These are phyloP conservation scores for Martiniozyma asiatica DNA, from an alignment of 1,139 yeast genomes.

Conservation along the genomic window DNA sequence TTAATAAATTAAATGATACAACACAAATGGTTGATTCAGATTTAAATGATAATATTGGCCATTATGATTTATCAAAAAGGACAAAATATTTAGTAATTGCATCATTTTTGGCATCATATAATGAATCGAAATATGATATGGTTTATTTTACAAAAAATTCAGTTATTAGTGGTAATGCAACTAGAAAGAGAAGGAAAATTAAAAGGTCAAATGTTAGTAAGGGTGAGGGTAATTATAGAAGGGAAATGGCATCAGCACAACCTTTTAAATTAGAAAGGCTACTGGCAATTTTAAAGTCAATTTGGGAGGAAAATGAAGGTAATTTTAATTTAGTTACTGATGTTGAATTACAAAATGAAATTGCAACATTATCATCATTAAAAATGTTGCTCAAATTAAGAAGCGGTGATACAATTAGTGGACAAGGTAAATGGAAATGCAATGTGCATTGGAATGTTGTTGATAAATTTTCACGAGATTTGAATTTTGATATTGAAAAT, in stretches of 20 bases:
- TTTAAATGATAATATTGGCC: slow-evolving; percentile 9
- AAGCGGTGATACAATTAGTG: slow-evolving; percentile 37
- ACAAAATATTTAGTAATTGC: slow-evolving; percentile 42
- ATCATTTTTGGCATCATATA: slow-evolving; percentile 38
- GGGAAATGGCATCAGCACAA: slow-evolving; percentile 32
- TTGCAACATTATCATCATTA: slow-evolving; percentile 38
- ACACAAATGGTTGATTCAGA: slow-evolving; percentile 4
- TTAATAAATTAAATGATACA: slow-evolving; percentile 8
- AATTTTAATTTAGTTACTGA: slow-evolving; percentile 28
- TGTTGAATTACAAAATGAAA: slow-evolving; percentile 36
- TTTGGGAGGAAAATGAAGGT: slow-evolving; percentile 24
- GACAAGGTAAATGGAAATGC: slow-evolving; percentile 43
- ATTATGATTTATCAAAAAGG: slow-evolving; percentile 32
- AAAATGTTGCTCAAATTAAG: slow-evolving; percentile 29
- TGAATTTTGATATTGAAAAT: slow-evolving; percentile 35
- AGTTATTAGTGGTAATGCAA: slow-evolving; percentile 12
- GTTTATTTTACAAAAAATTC: slow-evolving; percentile 19
- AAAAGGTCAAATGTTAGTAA: slow-evolving; percentile 23
- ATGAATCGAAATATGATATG: slow-evolving; percentile 34
- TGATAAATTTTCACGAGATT: slow-evolving; percentile 32
- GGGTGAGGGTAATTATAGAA: slow-evolving; percentile 27
- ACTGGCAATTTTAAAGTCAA: slow-evolving; percentile 38
- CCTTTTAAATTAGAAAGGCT: slow-evolving; percentile 41
- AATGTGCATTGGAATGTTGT: slow-evolving; percentile 36
- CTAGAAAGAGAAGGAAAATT: slow-evolving; percentile 10